phyloP scores from a whole-genome alignment of 2,329 filamentous ascomycete species.

The Cryphonectria nitschkei region DNA sequence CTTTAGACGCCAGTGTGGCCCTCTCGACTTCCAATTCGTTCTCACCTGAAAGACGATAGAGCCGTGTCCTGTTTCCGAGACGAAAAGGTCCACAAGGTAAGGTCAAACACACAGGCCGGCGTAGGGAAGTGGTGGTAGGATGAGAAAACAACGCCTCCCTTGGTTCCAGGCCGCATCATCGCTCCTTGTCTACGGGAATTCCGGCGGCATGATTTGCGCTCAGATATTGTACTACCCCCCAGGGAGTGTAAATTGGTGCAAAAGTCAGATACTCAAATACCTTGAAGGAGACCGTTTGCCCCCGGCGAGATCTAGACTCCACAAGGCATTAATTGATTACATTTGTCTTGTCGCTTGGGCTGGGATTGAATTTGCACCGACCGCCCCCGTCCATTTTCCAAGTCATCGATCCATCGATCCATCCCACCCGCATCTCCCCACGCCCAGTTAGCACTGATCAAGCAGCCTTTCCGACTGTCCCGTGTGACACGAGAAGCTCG shows the following conservation, averaged over 20 bases:
- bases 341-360: not conserved
- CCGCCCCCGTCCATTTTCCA: not conserved
- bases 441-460: not conserved
- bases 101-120: not conserved
- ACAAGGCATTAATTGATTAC: not conserved
- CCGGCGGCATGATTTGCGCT: not conserved
- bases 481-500: not conserved
- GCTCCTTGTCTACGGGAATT: not conserved
- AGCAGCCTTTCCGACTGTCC: not conserved
- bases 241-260: not conserved
- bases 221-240: not conserved
- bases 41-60: no score
- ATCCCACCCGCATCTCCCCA: not conserved
- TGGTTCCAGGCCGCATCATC: not conserved
- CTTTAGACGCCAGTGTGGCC: no score
- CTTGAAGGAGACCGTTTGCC: not conserved
- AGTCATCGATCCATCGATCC: not conserved
- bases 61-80: not conserved
- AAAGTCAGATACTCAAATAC: not conserved
- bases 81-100: no score
- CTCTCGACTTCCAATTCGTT: no score
- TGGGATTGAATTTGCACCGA: not conserved
- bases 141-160: not conserved
- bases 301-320: not conserved
- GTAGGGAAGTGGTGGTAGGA: not conserved